Base-by-base conservation (phyloP, 345 rosid genomes). In the Crucihimalaya himalaica region DNA sequence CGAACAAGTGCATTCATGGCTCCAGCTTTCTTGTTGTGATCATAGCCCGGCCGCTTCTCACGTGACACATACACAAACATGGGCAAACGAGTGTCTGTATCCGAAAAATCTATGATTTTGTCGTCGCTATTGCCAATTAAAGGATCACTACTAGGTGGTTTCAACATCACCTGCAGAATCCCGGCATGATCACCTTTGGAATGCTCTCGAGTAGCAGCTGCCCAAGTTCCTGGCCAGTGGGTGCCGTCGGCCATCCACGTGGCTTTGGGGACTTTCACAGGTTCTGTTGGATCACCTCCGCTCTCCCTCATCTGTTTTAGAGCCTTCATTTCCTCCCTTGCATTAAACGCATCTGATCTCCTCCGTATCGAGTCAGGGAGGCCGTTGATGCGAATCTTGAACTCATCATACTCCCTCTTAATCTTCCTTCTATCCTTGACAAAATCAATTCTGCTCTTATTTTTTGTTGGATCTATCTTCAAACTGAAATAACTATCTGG, bases 181-280 rank as follows among this genome's bases (percentile, higher is more conserved):
- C 97, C 97, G 3, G 98, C 90, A 65, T 95, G 99, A 67, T 95
- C 96, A n/a, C 97, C 96, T 83, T 87, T 95, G 8, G 93, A 69
- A 58, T 95, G 99, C 16, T 92, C 98, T 8, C 85, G 40, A 0
- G 89, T 65, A 3, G 91, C 40, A 15, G 48, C 15, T 8, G 89
- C 25, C 97, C 97, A 95, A 29, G 93, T 80, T 63, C 96, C 99
- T 0, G 97, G 97, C 99, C 99, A 95, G 56, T 95, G 97, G 42
- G 94, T 95, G 43, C 99, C 99, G 70, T 95, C 97, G 10, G 97
- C 99, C 99, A 95, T 92, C 99, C 99, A 92, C 6, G 99, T 95
- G 15, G 96, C 97, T 77, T 85, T 95, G 12, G 53, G 86, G 60
- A 90, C 83, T 78, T 85, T 90, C 0, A 88, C 72, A 0, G 86